Evolutionary conservation across 169 alveolate genomes (phyloP), one percentile per base, ranked within the genome.

Genomic region (Eimeria maxima): DNA sequence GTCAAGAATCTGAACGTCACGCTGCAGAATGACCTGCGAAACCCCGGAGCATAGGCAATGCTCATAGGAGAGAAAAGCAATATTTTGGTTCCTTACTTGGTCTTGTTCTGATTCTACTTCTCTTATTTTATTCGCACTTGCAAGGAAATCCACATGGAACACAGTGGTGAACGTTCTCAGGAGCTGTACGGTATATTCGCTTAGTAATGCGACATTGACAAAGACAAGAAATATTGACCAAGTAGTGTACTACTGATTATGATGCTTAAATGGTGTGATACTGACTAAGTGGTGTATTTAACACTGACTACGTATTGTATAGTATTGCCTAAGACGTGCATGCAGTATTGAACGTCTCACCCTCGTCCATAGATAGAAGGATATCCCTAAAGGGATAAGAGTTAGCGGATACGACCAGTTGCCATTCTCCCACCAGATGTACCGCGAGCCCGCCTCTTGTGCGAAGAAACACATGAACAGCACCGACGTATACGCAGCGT

Each of bases 401-500:
- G 93, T 93, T 6, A 93, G 87, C 42, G 96, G 84, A 60, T 93
- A 93, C 27, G 96, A 27, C 93, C 93, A 93, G 74, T 53, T 24
- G 42, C 86, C 65, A 50, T 80, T 78, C 53, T 18, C 44, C 73
- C 73, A 47, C 96, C 96, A 93, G 38, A 93, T 47, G 44, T 50
- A 78, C 3, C 67, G 27, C 44, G 93, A 80, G 57, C 88, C 96
- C 7, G 53, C 33, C 38, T 88, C 88, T 42, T 60, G 74, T 1
- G 88, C 78, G 53, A 60, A 29, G 45, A 57, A 88, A 16, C 63
- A 55, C 55, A 44, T 80, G 0, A 93, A 87, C 22, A 93, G 63
- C 50, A 93, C 76, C 20, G 96, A 93, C 45, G 96, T 93, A 65
- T 93, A 93, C 13, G 88, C 93, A 22, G 96, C 92, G 78, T 80